A percentile compares a stretch with the other conserved stretches of the same genome.
Conservation (phyloP, 768 basidiomycete genomes). For the Pulveroboletus sp. region DNA sequence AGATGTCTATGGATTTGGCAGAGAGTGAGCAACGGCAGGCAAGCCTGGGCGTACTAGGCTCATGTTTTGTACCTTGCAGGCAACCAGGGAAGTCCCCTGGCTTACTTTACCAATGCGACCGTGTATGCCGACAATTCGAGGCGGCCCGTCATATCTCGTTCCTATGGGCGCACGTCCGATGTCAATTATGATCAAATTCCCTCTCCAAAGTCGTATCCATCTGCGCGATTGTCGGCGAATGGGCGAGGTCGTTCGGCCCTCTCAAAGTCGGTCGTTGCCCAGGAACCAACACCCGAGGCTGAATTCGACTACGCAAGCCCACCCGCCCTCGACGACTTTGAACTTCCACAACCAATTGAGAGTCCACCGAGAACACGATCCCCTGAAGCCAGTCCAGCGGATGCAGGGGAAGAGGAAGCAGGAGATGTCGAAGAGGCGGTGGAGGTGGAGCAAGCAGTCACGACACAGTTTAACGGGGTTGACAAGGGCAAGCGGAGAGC, state of each 20-base stretch:
- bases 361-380: slow-evolving; percentile 42
- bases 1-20: slow-evolving; percentile 76
- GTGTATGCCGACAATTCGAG: slow-evolving; percentile 35
- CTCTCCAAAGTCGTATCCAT: slow-evolving; percentile 45
- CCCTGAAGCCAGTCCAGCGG: slow-evolving; percentile 48
- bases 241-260: slow-evolving; percentile 35
- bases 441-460: slow-evolving; percentile 34
- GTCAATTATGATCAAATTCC: slow-evolving; percentile 63
- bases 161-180: slow-evolving; percentile 50
- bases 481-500: slow-evolving; percentile 44
- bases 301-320: slow-evolving; percentile 22
- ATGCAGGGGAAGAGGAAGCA: slow-evolving; percentile 37
- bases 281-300: slow-evolving; percentile 20
- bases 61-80: slow-evolving; percentile 14
- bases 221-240: slow-evolving; percentile 33
- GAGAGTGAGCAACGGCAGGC: slow-evolving; percentile 50
- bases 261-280: slow-evolving; percentile 26
- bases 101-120: slow-evolving; percentile 36
- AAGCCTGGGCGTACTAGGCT: neutral
- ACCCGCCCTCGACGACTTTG: slow-evolving; percentile 28
- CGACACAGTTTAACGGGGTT: slow-evolving; percentile 18
- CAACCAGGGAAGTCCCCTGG: slow-evolving; percentile 31
- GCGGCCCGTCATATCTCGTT: slow-evolving; percentile 41
- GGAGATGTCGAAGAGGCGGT: slow-evolving; percentile 22
- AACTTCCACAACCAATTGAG: slow-evolving; percentile 20